phyloP scores from a whole-genome alignment of 768 basidiomycete genomes.

The Hortiboletus campestris region DNA sequence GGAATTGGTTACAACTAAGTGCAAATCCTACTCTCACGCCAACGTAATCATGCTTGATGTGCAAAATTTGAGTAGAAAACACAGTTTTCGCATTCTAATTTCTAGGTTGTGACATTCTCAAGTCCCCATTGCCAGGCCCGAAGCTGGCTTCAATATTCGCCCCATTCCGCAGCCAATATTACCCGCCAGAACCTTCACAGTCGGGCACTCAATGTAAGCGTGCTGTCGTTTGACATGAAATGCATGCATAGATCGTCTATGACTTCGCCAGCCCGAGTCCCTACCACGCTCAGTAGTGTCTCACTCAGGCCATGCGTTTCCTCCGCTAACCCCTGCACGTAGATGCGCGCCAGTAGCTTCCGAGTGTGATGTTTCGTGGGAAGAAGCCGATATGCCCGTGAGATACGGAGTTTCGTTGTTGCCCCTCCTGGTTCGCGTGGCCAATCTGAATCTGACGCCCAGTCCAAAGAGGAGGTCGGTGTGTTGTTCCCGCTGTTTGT shows the following conservation, averaged over 20 bases:
- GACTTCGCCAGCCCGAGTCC: constrained; percentile 45
- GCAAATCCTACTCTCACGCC: too few species aligned
- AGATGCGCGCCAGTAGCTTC: constrained; percentile 27
- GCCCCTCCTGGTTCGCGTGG: constrained; percentile 12
- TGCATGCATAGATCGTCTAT: constrained; percentile 35
- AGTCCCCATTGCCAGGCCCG: not conserved
- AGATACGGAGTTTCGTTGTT: constrained; percentile 29
- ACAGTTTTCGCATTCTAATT: too few species aligned
- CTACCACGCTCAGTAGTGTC: constrained; percentile 46
- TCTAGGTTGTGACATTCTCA: not conserved
- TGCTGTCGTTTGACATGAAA: not conserved
- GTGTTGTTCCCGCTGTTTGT: constrained; percentile 8
- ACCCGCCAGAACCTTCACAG: constrained; percentile 3
- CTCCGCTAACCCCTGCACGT: constrained; percentile 38
- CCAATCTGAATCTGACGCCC: constrained; percentile 16
- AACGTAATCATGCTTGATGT: not conserved
- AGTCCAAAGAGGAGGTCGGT: constrained; percentile 13
- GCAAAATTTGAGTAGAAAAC: not conserved
- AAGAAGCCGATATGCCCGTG: constrained; percentile 43
- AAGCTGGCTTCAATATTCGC: not conserved
- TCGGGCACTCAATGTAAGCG: not conserved
- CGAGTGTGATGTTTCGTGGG: constrained; percentile 16
- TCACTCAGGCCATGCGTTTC: constrained; percentile 41
- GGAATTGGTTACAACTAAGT: constrained; percentile 8
- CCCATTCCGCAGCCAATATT: not conserved